A percentile compares a stretch with the other conserved stretches of the same genome.
phyloP scores from a whole-genome alignment of 257 asterid genomes.

The Lycium barbarum region DNA sequence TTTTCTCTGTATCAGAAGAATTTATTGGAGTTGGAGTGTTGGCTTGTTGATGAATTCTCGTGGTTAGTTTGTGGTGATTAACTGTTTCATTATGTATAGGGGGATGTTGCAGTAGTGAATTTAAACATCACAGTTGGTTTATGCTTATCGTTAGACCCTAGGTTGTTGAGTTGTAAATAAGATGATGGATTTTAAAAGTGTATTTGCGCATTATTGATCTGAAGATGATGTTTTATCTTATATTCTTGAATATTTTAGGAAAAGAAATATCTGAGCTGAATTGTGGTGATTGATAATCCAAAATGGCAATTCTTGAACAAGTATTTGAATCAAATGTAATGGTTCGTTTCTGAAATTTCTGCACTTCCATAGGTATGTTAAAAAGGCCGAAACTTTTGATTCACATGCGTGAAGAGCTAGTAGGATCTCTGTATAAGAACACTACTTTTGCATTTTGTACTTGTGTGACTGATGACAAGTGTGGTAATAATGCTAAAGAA shows the following conservation, averaged over 20 bases:
- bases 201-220: not conserved
- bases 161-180: no score
- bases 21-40: no score
- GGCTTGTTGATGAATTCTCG: no score
- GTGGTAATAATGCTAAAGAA: constrained; percentile 36
- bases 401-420: constrained; percentile 12
- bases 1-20: no score
- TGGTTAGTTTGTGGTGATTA: no score
- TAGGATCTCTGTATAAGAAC: constrained; percentile 35
- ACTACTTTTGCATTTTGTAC: constrained; percentile 41
- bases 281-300: constrained; percentile 18
- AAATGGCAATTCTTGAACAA: constrained; percentile 14
- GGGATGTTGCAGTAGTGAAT: no score
- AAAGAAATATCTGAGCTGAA: not conserved
- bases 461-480: constrained; percentile 40
- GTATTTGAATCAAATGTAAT: not conserved
- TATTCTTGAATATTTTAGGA: constrained; percentile 4
- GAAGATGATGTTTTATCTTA: not conserved
- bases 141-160: no score
- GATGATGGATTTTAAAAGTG: not conserved
- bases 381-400: constrained; percentile 3
- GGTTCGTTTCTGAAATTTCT: constrained; percentile 15
- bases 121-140: no score
- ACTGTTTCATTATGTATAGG: no score
- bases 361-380: not conserved